Evolutionary conservation across 2,329 filamentous ascomycete species (phyloP).

Genomic region (Colletotrichum spaethianum): DNA sequence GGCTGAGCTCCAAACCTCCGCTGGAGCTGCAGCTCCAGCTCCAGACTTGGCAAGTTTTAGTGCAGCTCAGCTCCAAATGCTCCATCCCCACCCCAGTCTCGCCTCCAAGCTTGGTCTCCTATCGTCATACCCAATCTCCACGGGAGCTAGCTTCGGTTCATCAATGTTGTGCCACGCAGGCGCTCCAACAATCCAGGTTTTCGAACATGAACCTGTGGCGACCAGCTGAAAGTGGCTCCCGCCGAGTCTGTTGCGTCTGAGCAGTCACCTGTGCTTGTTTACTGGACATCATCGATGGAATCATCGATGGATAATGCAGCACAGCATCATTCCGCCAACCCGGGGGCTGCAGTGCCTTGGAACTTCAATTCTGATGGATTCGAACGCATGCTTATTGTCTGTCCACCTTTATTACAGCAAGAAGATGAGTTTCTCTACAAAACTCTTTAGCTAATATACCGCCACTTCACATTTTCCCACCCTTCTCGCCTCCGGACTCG

Average conservation of each 20-base stretch:
- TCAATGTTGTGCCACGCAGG: background rate
- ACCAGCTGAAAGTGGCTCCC: background rate
- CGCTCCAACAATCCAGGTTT: background rate
- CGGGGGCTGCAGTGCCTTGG: background rate
- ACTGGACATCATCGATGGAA: background rate
- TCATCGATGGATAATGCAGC: background rate
- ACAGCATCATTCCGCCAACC: background rate
- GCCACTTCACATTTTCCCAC: conserved; percentile 35
- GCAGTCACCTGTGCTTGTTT: background rate
- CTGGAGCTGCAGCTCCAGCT: conserved; percentile 9
- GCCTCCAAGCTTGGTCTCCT: conserved; percentile 7
- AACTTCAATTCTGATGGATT: background rate
- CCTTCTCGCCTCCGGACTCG: conserved; percentile 26
- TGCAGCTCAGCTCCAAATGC: background rate
- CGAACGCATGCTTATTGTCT: background rate
- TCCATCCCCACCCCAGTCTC: conserved; percentile 15
- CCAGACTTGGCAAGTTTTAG: conserved; percentile 3
- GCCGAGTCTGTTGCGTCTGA: background rate
- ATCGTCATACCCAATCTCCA: conserved; percentile 23
- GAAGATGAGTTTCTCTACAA: no score
- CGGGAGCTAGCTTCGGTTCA: background rate
- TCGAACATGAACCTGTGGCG: background rate
- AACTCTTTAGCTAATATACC: conserved; percentile 22
- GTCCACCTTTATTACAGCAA: no score
- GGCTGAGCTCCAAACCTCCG: background rate